A percentile compares a stretch with the other conserved stretches of the same genome.
Conservation (phyloP, 805 yeast species). For the Yamadazyma insecticola region DNA sequence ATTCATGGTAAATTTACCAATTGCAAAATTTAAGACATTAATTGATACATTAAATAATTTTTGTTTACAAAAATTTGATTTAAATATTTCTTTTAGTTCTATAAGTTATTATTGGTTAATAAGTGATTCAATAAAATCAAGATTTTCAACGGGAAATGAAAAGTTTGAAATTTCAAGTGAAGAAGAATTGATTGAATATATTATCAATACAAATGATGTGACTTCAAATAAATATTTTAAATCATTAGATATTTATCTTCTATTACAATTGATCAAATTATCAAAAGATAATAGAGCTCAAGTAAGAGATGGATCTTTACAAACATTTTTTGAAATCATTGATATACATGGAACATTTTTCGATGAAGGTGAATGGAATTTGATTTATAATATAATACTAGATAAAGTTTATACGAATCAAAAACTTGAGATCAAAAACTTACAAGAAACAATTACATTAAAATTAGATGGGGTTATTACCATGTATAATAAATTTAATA, state of each 20-base stretch:
- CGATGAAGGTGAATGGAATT: constrained; percentile 57
- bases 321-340: constrained; percentile 78
- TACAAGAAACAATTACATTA: constrained; percentile 60
- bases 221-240: constrained; percentile 8
- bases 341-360: constrained; percentile 62
- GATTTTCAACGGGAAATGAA: constrained; percentile 7
- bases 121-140: constrained; percentile 58
- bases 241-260: constrained; percentile 39
- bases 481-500: constrained; percentile 46
- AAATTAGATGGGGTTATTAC: constrained; percentile 63
- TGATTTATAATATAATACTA: constrained; percentile 62
- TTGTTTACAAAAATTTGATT: constrained; percentile 63
- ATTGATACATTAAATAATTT: constrained; percentile 72
- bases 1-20: constrained; percentile 69
- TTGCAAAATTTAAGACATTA: constrained; percentile 54
- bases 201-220: constrained; percentile 5
- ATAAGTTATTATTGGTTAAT: constrained; percentile 90
- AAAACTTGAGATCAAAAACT: constrained; percentile 23
- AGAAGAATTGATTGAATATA: constrained; percentile 5
- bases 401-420: constrained; percentile 18
- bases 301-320: constrained; percentile 85
- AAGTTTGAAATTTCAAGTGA: constrained; percentile 4
- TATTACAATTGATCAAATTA: constrained; percentile 57
- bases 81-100: constrained; percentile 87
- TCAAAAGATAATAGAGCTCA: constrained; percentile 66